Evolutionary conservation across 768 basidiomycete genomes (phyloP).

Genomic region (Dictyophora rubrovolvata): DNA sequence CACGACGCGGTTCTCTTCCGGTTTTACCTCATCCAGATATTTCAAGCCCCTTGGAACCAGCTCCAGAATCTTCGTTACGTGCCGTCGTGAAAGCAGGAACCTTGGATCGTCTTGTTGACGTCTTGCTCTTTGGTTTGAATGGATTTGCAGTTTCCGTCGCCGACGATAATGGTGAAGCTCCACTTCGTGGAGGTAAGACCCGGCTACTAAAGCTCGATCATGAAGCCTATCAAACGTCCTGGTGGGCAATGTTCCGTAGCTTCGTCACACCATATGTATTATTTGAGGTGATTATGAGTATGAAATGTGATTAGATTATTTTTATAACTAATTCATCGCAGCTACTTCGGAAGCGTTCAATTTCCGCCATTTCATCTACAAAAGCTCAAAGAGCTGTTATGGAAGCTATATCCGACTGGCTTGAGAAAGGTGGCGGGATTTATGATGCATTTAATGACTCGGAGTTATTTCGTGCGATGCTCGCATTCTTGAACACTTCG

Average conservation of each 20-base stretch:
- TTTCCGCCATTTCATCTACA: slow-evolving; percentile 30
- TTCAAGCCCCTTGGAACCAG: slow-evolving; percentile 43
- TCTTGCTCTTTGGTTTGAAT: slow-evolving; percentile 68
- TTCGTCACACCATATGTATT: slow-evolving; percentile 74
- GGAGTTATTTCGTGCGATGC: slow-evolving; percentile 49
- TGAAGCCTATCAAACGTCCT: slow-evolving; percentile 60
- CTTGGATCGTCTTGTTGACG: slow-evolving; percentile 59
- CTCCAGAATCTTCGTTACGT: slow-evolving; percentile 57
- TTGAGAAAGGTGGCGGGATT: slow-evolving; percentile 61
- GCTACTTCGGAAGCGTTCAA: slow-evolving; percentile 68
- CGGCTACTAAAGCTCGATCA: slow-evolving; percentile 65
- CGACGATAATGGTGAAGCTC: slow-evolving; percentile 82
- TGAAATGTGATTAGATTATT: neutral
- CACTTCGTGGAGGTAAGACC: slow-evolving; percentile 62
- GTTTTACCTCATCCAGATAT: slow-evolving; percentile 55
- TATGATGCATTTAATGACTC: slow-evolving; percentile 69
- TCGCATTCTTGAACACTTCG: slow-evolving; percentile 42
- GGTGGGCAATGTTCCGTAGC: slow-evolving; percentile 79
- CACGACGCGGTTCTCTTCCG: slow-evolving; percentile 71
- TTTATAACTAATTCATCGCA: slow-evolving; percentile 20
- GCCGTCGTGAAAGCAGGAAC: slow-evolving; percentile 75
- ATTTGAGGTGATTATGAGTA: slow-evolving; percentile 56
- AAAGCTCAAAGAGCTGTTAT: slow-evolving; percentile 37
- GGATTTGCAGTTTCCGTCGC: slow-evolving; percentile 72
- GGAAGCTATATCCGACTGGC: slow-evolving; percentile 66